Percentiles rank a stretch among this genome's conserved stretches.
Conservation (phyloP, 306 rosid species). For the Trifolium pratense region DNA sequence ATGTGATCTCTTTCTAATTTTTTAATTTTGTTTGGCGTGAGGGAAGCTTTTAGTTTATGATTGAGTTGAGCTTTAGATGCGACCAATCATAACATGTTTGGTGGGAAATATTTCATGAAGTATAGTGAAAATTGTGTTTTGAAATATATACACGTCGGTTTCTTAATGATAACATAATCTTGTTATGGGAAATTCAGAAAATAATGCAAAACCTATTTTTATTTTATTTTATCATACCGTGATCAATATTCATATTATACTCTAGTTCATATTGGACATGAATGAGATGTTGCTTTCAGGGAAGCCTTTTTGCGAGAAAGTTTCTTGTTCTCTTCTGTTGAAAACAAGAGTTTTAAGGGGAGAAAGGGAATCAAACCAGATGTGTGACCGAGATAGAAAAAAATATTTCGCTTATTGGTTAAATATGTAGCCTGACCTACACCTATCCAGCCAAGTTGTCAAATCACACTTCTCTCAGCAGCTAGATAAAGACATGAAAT, state of each 20-base stretch:
- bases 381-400: not conserved
- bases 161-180: not conserved
- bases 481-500: not conserved
- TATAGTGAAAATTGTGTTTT: slow-evolving; percentile 8
- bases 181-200: not conserved
- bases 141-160: not conserved
- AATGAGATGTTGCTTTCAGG: not conserved
- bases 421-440: not conserved
- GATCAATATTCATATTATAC: slow-evolving; percentile 3
- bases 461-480: not conserved
- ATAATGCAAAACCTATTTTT: not conserved
- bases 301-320: not conserved
- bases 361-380: not conserved
- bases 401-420: not conserved
- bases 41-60: slow-evolving; percentile 27
- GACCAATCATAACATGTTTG: slow-evolving; percentile 1
- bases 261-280: not conserved
- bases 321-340: not conserved
- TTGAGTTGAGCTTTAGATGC: not conserved
- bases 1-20: not conserved
- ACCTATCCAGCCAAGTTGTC: slow-evolving; percentile 4
- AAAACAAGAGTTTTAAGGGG: not conserved
- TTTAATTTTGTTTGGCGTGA: slow-evolving; percentile 21
- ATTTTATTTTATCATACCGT: not conserved
- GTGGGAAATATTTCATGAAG: slow-evolving; percentile 23